Conservation (phyloP, 78 protist genomes). For the Dictyostelium brefeldianum region DNA sequence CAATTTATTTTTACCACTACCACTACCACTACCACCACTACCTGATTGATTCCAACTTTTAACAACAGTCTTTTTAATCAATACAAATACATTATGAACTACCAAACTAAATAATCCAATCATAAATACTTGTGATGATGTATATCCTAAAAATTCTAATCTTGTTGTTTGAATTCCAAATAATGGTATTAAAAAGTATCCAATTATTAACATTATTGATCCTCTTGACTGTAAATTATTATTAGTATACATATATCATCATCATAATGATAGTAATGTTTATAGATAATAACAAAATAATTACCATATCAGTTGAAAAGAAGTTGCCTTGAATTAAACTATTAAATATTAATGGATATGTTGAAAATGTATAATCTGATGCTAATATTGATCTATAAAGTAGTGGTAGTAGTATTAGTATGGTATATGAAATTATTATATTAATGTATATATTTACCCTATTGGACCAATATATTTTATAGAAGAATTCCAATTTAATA, state of each 20-base stretch:
- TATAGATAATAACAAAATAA: neutral
- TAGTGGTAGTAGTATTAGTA: neutral
- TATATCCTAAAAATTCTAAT: neutral
- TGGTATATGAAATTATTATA: neutral
- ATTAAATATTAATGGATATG: conserved; percentile 59
- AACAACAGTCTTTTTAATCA: neutral
- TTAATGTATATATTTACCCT: conserved; percentile 37
- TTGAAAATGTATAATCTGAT: conserved; percentile 70
- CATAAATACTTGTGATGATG: neutral
- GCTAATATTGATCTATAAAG: conserved; percentile 34
- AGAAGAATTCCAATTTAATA: conserved; percentile 43
- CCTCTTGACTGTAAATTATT: conserved; percentile 39
- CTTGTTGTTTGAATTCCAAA: conserved; percentile 20
- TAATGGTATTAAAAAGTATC: conserved; percentile 49
- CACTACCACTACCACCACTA: neutral
- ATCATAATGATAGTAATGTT: neutral
- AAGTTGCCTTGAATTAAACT: conserved; percentile 21
- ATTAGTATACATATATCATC: neutral
- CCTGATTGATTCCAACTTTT: conserved; percentile 18
- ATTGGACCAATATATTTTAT: conserved; percentile 75
- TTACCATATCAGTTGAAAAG: conserved; percentile 51
- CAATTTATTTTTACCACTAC: conserved; percentile 16
- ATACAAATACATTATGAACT: conserved; percentile 6
- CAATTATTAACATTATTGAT: conserved; percentile 53
- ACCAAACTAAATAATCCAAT: conserved; percentile 30